Conservation (phyloP, 176 grass and related monocot species). For the Dactylis glomerata region DNA sequence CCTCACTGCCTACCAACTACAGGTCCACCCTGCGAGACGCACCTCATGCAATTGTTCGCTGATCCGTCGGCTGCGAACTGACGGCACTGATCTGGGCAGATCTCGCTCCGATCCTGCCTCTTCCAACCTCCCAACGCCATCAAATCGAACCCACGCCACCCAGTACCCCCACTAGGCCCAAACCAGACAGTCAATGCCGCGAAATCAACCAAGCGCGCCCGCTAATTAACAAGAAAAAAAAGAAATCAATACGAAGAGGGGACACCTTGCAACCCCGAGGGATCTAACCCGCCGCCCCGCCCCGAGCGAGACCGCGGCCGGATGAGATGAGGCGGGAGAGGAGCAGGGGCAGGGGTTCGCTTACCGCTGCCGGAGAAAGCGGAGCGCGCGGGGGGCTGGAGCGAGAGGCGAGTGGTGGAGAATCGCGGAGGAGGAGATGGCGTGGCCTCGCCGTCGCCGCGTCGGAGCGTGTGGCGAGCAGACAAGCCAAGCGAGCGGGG, state of each 20-base stretch:
- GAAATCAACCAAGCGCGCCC: not conserved
- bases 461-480: not conserved
- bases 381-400: not conserved
- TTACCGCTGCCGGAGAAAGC: not conserved
- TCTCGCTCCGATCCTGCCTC: too few relatives aligned
- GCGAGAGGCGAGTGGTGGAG: not conserved
- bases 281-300: not conserved
- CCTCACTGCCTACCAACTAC: not conserved
- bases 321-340: not conserved
- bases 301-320: not conserved
- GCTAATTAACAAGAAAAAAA: not conserved
- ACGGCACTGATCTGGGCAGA: not conserved
- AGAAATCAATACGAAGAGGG: not conserved
- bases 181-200: not conserved
- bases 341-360: not conserved
- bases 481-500: not conserved
- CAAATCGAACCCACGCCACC: not conserved
- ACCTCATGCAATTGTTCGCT: not conserved
- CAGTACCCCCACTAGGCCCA: not conserved
- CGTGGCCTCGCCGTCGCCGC: not conserved
- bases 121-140: not conserved
- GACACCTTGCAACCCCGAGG: not conserved
- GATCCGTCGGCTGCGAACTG: not conserved
- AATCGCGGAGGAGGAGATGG: not conserved
- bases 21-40: not conserved